Evolutionary conservation across 768 basidiomycete genomes (phyloP).

Genomic region (Agrocybe praecox): DNA sequence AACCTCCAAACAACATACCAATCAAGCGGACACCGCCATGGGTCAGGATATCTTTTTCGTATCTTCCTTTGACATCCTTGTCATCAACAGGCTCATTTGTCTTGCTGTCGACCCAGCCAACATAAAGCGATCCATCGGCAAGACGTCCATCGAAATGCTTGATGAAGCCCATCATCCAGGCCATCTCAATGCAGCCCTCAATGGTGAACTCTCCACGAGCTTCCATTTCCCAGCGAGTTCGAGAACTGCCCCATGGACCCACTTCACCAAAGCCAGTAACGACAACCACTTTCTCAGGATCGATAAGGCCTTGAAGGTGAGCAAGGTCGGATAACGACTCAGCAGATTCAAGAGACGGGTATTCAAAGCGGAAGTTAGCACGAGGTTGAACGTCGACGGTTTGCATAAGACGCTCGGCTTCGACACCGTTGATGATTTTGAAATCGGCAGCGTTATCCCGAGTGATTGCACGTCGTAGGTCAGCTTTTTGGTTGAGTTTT

Average conservation of each 20-base stretch:
- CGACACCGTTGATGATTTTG: slow-evolving; percentile 85
- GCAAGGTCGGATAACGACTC: slow-evolving; percentile 73
- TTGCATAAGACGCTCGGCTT: slow-evolving; percentile 91
- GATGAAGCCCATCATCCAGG: slow-evolving; percentile 99
- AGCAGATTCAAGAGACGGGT: slow-evolving; percentile 81
- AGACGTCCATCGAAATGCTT: slow-evolving; percentile 98
- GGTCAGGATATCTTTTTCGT: slow-evolving; percentile 90
- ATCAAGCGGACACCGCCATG: slow-evolving; percentile 95
- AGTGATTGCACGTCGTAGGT: slow-evolving; percentile 90
- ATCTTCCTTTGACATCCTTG: slow-evolving; percentile 92
- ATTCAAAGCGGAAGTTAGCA: slow-evolving; percentile 97
- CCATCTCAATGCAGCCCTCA: slow-evolving; percentile 98
- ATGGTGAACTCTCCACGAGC: slow-evolving; percentile 96
- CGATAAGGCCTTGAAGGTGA: slow-evolving; percentile 84
- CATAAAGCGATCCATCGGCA: slow-evolving; percentile 89
- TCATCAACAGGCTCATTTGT: slow-evolving; percentile 93
- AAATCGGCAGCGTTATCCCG: slow-evolving; percentile 96
- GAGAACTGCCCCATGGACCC: slow-evolving; percentile 96
- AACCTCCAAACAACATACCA: slow-evolving; percentile 51
- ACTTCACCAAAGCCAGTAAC: slow-evolving; percentile 97
- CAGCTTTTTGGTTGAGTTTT: slow-evolving; percentile 82
- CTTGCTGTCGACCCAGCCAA: slow-evolving; percentile 98
- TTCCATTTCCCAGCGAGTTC: slow-evolving; percentile 99
- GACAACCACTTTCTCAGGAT: slow-evolving; percentile 95
- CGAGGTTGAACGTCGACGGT: slow-evolving; percentile 93